Evolutionary conservation across 2,329 filamentous ascomycete species (phyloP).

Genomic region (Aspergillus flavus): DNA sequence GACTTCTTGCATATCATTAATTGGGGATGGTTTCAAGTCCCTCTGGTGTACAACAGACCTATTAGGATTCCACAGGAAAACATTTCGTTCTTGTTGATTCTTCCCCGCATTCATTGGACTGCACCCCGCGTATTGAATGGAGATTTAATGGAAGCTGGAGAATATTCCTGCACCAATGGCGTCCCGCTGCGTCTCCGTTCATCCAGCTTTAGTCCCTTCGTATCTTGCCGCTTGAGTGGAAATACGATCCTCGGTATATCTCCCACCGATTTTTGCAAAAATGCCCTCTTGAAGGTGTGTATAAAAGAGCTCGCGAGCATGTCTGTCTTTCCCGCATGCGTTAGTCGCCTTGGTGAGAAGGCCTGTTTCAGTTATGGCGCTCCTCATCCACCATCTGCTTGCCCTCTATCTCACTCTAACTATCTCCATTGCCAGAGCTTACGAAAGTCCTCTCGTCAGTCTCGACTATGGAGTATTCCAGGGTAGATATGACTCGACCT

Average conservation of each 20-base stretch:
- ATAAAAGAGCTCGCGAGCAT: neutral
- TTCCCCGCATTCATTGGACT: neutral
- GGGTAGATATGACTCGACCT: slow-evolving; percentile 54
- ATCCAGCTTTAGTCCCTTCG: neutral
- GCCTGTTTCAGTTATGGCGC: slow-evolving; percentile 13
- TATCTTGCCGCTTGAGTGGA: neutral
- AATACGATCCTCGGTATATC: slow-evolving; percentile 15
- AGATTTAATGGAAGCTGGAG: neutral
- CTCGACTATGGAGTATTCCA: slow-evolving; percentile 57
- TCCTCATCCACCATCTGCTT: slow-evolving; percentile 6
- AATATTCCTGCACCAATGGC: slow-evolving; percentile 34
- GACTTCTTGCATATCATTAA: neutral
- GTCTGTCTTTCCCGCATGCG: neutral
- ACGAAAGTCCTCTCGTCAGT: slow-evolving; percentile 39
- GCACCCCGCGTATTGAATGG: neutral
- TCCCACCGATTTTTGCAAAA: slow-evolving; percentile 14
- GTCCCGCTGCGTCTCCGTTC: neutral
- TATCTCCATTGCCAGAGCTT: slow-evolving; percentile 17
- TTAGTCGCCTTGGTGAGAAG: neutral
- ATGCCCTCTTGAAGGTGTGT: neutral
- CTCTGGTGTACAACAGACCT: neutral
- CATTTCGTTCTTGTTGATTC: neutral
- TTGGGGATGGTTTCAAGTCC: neutral
- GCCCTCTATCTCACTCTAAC: slow-evolving; percentile 10
- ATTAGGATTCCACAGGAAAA: neutral